Base-by-base conservation (phyloP, 2,329 filamentous ascomycete genomes). In the Periconia sp. region DNA sequence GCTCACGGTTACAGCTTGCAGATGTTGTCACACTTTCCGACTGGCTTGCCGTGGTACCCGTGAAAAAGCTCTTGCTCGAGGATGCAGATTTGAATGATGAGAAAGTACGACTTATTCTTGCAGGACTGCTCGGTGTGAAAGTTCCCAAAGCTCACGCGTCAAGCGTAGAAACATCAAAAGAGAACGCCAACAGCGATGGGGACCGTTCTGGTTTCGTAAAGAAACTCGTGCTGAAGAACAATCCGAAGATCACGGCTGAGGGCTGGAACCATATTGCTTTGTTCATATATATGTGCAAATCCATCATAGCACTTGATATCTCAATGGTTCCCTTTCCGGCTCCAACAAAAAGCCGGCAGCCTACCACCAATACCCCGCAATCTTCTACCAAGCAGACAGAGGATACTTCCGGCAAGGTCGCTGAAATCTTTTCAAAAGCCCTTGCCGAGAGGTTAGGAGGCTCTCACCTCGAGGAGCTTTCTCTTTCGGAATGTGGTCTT, bases 211-310 rank as follows among this genome's bases (percentile, higher is more conserved):
- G 92, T 15, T 85, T 95, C 1, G 85, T 97, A 5, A 92, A 97
- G 76, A 89, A 91, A 57, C 77, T 99, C 7, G 89, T 91, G 1
- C 76, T 99, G 41, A 96, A 95, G 75, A 91, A 95, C 74, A 97
- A 97, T 69, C 75, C 81, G 1, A 93, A 92, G 65, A 87, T 97
- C 55, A 89, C 91, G 0, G 80, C 82, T 0, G 89, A 95, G 58
- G 94, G 93, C 15, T 99, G 94, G 94, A 92, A 88, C 65, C 86
- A 97, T 69, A 86, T 97, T 53, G 89, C 88, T 41, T 79, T 96
- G 7, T 99, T 97, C 70, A 81, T 96, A 49, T 91, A 96, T 74
- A 87, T 97, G 79, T 96, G 91, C 63, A 87, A 86, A 57, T 92
- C 92, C 1, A 79, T 99, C 52, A 92, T 92, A 71, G 88, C 84